Percentiles rank a stretch among this genome's conserved stretches.
phyloP scores from a whole-genome alignment of 2,329 filamentous ascomycete species.

The Phaeosphaeriaceae sp. region DNA sequence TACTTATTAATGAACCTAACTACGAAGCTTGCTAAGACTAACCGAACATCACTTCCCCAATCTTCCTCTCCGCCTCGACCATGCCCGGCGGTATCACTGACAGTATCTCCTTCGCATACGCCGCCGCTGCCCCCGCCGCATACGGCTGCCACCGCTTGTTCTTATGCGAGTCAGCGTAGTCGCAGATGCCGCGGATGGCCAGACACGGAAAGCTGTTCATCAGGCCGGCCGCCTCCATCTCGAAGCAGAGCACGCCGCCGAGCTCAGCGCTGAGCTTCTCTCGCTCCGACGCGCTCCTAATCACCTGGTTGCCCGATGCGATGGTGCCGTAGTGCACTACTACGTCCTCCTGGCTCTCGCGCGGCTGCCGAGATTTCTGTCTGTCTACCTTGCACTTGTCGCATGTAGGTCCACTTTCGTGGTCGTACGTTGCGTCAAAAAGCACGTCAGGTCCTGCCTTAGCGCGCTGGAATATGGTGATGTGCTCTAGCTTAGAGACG shows the following conservation, averaged over 20 bases:
- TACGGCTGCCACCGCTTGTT: slow-evolving; percentile 20
- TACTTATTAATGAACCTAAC: slow-evolving; percentile 6
- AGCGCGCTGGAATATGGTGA: background rate
- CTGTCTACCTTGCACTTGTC: background rate
- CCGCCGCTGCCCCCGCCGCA: slow-evolving; percentile 23
- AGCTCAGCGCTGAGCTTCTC: slow-evolving; percentile 26
- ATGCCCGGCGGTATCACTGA: slow-evolving; percentile 9
- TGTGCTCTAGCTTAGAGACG: background rate
- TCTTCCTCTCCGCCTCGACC: slow-evolving; percentile 6
- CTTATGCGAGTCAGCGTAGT: slow-evolving; percentile 24
- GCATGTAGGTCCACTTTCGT: background rate
- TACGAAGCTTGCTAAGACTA: slow-evolving; percentile 7
- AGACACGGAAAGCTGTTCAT: slow-evolving; percentile 33
- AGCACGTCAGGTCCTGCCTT: background rate
- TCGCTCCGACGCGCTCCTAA: slow-evolving; percentile 49
- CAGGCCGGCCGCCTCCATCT: slow-evolving; percentile 17
- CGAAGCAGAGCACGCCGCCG: slow-evolving; percentile 4
- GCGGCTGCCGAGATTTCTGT: background rate
- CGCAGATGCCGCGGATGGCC: slow-evolving; percentile 29
- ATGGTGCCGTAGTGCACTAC: slow-evolving; percentile 22
- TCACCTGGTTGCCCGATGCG: slow-evolving; percentile 51
- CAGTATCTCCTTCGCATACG: slow-evolving; percentile 25
- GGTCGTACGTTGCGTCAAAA: slow-evolving; percentile 2
- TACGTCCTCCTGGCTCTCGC: background rate
- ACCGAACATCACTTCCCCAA: slow-evolving; percentile 13